A percentile compares a stretch with the other conserved stretches of the same genome.
These are phyloP conservation scores for Cercospora sp. DNA, from an alignment of 2,329 filamentous ascomycete species.

Conservation along the genomic window DNA sequence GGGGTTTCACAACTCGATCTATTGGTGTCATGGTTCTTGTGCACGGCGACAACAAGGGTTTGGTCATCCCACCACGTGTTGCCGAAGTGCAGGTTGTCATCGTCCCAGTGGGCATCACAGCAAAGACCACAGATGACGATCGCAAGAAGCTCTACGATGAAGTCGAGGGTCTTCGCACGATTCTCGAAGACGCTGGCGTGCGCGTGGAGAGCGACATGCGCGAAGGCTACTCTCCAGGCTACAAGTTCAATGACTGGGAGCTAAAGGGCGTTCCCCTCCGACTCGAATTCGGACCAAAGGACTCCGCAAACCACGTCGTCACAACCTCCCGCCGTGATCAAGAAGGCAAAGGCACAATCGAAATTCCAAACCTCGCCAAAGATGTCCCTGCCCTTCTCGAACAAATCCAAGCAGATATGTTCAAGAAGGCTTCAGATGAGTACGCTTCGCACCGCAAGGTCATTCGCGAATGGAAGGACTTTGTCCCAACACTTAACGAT, in stretches of 20 bases:
- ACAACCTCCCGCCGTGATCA: slow-evolving; percentile 86
- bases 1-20: slow-evolving; percentile 94
- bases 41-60: slow-evolving; percentile 91
- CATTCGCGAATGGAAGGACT: slow-evolving; percentile 84
- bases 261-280: slow-evolving; percentile 92
- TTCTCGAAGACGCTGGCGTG: slow-evolving; percentile 71
- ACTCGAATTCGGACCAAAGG: slow-evolving; percentile 93
- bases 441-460: slow-evolving; percentile 80
- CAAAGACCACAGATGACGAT: slow-evolving; percentile 79
- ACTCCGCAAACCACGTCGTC: slow-evolving; percentile 80
- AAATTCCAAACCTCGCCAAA: slow-evolving; percentile 70
- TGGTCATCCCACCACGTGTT: slow-evolving; percentile 88
- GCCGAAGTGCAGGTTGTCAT: slow-evolving; percentile 83
- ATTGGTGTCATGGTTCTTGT: slow-evolving; percentile 99
- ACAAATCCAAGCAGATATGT: slow-evolving; percentile 84
- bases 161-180: slow-evolving; percentile 67
- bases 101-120: slow-evolving; percentile 89
- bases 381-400: slow-evolving; percentile 80
- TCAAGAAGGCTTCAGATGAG: slow-evolving; percentile 69
- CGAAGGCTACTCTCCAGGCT: slow-evolving; percentile 88
- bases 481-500: slow-evolving; percentile 82
- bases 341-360: slow-evolving; percentile 74
- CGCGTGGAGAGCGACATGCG: slow-evolving; percentile 80
- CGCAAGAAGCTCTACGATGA: slow-evolving; percentile 73
- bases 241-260: slow-evolving; percentile 99